phyloP scores from a whole-genome alignment of 345 rosid species.

The Crucihimalaya himalaica region DNA sequence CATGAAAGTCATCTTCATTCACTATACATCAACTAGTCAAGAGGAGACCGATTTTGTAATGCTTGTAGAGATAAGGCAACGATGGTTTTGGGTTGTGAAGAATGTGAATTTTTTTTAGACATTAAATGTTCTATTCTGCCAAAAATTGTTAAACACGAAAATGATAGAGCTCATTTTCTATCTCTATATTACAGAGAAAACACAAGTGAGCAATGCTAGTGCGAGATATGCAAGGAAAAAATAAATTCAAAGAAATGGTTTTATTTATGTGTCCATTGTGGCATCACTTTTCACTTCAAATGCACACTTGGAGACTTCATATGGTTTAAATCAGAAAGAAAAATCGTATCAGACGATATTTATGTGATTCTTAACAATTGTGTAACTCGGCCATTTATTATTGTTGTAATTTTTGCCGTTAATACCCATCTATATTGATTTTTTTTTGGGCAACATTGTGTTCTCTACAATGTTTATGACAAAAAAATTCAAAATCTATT shows the following conservation, averaged over 20 bases:
- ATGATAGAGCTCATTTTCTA: neutral
- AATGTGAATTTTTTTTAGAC: neutral
- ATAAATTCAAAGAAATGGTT: neutral
- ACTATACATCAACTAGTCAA: neutral
- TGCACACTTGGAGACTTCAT: neutral
- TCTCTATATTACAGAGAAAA: neutral
- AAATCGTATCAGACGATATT: no score
- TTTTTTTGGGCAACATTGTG: no score
- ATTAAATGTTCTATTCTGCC: neutral
- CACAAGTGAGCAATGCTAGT: neutral
- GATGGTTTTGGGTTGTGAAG: neutral
- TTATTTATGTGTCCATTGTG: neutral
- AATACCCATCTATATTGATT: no score
- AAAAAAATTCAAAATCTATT: no score
- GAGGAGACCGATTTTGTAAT: neutral
- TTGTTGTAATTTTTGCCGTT: no score
- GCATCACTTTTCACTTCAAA: neutral
- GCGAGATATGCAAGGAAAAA: neutral
- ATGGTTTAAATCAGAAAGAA: no score
- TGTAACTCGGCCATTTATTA: no score
- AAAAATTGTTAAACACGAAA: neutral
- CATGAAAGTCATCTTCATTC: constrained; percentile 11
- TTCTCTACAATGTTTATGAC: no score
- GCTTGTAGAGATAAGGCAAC: neutral
- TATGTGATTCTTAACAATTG: no score